These are phyloP conservation scores for Massariosphaeria phaeospora DNA, from an alignment of 495 filamentous ascomycete species.

Conservation along the genomic window DNA sequence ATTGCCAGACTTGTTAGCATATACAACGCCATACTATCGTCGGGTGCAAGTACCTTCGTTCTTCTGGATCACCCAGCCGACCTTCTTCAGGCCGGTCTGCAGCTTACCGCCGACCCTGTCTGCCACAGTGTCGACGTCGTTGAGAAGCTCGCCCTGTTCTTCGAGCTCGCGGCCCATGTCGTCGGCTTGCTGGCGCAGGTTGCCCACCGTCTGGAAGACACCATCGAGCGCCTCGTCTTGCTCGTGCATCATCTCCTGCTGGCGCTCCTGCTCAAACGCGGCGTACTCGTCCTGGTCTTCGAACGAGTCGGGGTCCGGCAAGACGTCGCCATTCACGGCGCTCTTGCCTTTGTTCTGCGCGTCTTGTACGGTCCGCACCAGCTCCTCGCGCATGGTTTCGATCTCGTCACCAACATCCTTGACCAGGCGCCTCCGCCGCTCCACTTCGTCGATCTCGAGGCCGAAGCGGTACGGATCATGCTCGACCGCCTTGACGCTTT, in stretches of 20 bases:
- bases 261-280: conserved; percentile 88
- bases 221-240: conserved; percentile 91
- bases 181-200: conserved; percentile 80
- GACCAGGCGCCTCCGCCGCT: conserved; percentile 73
- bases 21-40: conserved; percentile 8
- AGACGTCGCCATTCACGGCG: conserved; percentile 40
- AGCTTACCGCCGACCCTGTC: conserved; percentile 85
- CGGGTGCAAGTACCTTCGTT: conserved; percentile 67
- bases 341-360: conserved; percentile 37
- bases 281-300: conserved; percentile 61
- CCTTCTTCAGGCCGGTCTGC: conserved; percentile 76
- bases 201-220: conserved; percentile 88
- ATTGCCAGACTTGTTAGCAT: conserved; percentile 4
- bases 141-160: conserved; percentile 78
- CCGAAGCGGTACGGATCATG: conserved; percentile 85
- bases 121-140: conserved; percentile 72
- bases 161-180: conserved; percentile 94
- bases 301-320: conserved; percentile 72
- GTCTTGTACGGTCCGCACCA: conserved; percentile 52
- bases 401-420: conserved; percentile 85
- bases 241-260: conserved; percentile 86
- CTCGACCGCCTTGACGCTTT: conserved; percentile 83
- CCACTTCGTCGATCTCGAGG: conserved; percentile 76
- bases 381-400: conserved; percentile 80
- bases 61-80: conserved; percentile 76